Base-by-base conservation (phyloP, 2,329 filamentous ascomycete genomes). In the Cylindrodendrum hubeiense region DNA sequence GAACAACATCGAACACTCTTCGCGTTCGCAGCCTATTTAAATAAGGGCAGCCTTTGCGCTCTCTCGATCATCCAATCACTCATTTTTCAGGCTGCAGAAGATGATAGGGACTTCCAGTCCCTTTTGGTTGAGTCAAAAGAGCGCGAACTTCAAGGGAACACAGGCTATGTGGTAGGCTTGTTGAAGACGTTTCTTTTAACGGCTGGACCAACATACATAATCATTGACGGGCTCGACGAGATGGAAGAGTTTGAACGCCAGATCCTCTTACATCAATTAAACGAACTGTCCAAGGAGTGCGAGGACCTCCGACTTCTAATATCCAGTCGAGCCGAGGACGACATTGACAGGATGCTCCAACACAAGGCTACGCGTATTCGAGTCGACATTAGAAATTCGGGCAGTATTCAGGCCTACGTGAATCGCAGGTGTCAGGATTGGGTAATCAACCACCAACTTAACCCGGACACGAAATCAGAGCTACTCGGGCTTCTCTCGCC, bases 201-300 rank as follows among this genome's bases (percentile, higher is more conserved):
- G 0, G 46, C 46, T n/a, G 52, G 51, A 1, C 17, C 30, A 3
- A 43, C 53, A 5, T 49, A 33, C 12, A 44, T 67, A 7, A 46
- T 69, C 1, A 54, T 69, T 17, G 67, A 69, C 15, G 67, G 67
- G 0, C 13, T 69, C 2, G 67, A 69, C 39, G 67, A 69, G 43
- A 58, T 63, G 8, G 50, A 64, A 3, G 47, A 67, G 10, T 30
- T 9, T 9, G 60, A 67, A 17, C 55, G 56, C 3, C 19, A n/a
- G 2, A 49, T 41, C 9, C 17, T 63, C 6, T 15, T 64, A 4
- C 26, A 53, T 9, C 37, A 22, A 6, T 28, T 67, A 0, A 34
- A 37, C 7, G 30, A 56, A 9, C 19, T 63, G 2, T 26, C 43
- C 0, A 39, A 28, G 1, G 15, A 34, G 2, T 57, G 55, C 19